Conservation (phyloP, 2,329 filamentous ascomycete genomes). For the Elsinoe arachidis region DNA sequence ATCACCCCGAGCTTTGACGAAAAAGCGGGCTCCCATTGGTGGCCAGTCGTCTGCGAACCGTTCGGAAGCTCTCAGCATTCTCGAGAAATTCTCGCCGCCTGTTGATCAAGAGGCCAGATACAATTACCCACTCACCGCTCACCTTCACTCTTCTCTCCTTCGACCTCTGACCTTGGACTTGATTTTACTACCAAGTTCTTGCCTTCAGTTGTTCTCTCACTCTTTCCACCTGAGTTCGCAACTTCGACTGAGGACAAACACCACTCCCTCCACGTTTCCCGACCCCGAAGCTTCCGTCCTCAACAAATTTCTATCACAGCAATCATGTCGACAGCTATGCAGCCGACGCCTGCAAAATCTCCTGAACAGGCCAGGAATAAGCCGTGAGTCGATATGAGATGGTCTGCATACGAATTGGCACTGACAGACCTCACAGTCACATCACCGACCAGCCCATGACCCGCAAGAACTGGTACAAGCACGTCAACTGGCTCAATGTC, state of each 20-base stretch:
- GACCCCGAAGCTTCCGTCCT: neutral
- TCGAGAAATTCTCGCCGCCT: neutral
- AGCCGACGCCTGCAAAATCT: neutral
- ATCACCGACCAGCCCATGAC: slow-evolving; percentile 79
- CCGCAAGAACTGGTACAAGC: slow-evolving; percentile 76
- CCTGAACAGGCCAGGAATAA: slow-evolving; percentile 10
- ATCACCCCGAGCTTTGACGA: neutral
- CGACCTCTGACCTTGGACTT: slow-evolving; percentile 5
- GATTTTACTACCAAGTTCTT: slow-evolving; percentile 1
- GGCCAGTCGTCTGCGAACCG: neutral
- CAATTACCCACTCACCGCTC: neutral
- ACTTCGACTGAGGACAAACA: neutral
- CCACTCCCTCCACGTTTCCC: neutral
- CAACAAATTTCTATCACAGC: neutral
- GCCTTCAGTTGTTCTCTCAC: slow-evolving; percentile 5
- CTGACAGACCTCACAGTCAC: slow-evolving; percentile 38
- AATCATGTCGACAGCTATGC: neutral
- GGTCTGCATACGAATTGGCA: neutral
- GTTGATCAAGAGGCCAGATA: neutral
- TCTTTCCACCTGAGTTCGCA: slow-evolving; percentile 6
- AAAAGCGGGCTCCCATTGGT: neutral
- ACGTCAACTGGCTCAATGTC: slow-evolving; percentile 90
- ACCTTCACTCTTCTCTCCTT: neutral
- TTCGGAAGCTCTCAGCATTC: slow-evolving; percentile 1
- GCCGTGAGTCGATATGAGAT: neutral